phyloP scores from a whole-genome alignment of 768 basidiomycete species.

The Boletellus sp. region DNA sequence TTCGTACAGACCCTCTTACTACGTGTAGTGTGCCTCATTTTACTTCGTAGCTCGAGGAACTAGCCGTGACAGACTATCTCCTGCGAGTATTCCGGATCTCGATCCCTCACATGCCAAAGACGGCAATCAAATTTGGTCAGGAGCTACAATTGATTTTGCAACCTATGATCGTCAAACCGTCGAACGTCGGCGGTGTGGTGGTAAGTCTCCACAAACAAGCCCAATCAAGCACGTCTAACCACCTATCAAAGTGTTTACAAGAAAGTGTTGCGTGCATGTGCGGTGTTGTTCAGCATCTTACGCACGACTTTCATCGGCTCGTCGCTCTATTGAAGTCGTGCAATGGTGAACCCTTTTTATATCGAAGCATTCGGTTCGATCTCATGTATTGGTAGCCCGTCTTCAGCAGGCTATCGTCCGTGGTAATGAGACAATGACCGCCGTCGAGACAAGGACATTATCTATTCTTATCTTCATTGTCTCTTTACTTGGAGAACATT shows the following conservation, averaged over 20 bases:
- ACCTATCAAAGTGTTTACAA: slow-evolving; percentile 62
- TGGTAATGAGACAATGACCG: slow-evolving; percentile 36
- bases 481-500: slow-evolving; percentile 82
- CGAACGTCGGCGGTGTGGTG: slow-evolving; percentile 59
- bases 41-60: slow-evolving; percentile 66
- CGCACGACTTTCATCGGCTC: slow-evolving; percentile 78
- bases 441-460: slow-evolving; percentile 52
- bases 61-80: slow-evolving; percentile 78
- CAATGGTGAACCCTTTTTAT: slow-evolving; percentile 47
- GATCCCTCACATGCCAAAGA: slow-evolving; percentile 87
- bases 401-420: slow-evolving; percentile 55
- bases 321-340: slow-evolving; percentile 82
- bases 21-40: background rate
- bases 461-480: slow-evolving; percentile 80
- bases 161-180: slow-evolving; percentile 90
- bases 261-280: slow-evolving; percentile 94
- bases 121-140: slow-evolving; percentile 81
- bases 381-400: slow-evolving; percentile 44
- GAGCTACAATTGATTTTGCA: slow-evolving; percentile 79
- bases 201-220: slow-evolving; percentile 36
- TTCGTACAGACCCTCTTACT: slow-evolving; percentile 34
- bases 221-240: background rate
- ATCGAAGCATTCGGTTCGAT: background rate
- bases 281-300: slow-evolving; percentile 76
- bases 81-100: slow-evolving; percentile 84